These are phyloP conservation scores for Venturia aucupariae DNA, from an alignment of 2,329 filamentous ascomycete species.

Conservation along the genomic window DNA sequence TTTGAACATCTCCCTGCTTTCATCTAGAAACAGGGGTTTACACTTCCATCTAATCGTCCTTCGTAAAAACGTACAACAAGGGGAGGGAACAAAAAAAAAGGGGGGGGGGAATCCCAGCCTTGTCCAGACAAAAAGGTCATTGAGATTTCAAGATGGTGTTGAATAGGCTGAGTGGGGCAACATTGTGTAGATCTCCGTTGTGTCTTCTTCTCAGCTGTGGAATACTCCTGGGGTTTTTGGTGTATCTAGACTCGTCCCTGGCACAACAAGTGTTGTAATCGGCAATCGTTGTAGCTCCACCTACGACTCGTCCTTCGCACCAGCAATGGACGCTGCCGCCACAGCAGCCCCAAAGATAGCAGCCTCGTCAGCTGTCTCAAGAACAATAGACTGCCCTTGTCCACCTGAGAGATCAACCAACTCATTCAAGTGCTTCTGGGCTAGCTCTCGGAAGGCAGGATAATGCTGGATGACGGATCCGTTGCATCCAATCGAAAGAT, in stretches of 20 bases:
- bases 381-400: slow-evolving; percentile 40
- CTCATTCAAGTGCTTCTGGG: slow-evolving; percentile 55
- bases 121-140: background rate
- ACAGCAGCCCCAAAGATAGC: slow-evolving; percentile 68
- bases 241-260: background rate
- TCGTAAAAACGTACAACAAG: slow-evolving; percentile 4
- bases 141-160: background rate
- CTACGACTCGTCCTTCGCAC: background rate
- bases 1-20: background rate
- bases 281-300: background rate
- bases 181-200: background rate
- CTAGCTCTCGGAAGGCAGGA: slow-evolving; percentile 53
- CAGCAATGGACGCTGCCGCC: slow-evolving; percentile 32
- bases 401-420: slow-evolving; percentile 33
- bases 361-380: slow-evolving; percentile 64
- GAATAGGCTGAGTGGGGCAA: background rate
- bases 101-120: background rate
- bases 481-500: slow-evolving; percentile 58
- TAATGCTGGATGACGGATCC: slow-evolving; percentile 74
- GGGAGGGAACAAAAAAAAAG: background rate
- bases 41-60: background rate
- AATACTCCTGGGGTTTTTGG: background rate
- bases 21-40: background rate
- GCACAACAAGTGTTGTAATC: background rate
- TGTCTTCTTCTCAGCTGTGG: background rate